A percentile compares a stretch with the other conserved stretches of the same genome.
Evolutionary conservation across 2,329 filamentous ascomycete species (phyloP).

Genomic region (Emergomyces pasteurianus): DNA sequence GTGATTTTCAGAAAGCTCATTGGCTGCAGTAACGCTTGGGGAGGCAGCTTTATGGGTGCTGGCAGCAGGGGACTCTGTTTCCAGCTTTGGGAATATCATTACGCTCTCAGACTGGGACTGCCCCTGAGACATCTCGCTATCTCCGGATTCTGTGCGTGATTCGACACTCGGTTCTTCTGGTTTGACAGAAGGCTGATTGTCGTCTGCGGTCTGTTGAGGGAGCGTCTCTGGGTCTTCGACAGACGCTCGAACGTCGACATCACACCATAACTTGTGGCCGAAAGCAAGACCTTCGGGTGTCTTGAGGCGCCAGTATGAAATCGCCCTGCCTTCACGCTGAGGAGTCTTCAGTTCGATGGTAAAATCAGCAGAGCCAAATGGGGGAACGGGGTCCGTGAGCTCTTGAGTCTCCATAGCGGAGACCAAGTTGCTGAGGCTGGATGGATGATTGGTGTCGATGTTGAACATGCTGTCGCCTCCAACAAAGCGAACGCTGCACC

Average conservation of each 20-base stretch:
- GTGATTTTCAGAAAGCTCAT: constrained; percentile 37
- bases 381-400: constrained; percentile 54
- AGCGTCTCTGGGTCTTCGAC: neutral
- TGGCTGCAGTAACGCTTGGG: constrained; percentile 21
- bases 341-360: constrained; percentile 77
- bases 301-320: constrained; percentile 95
- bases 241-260: constrained; percentile 52
- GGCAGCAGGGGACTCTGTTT: constrained; percentile 77
- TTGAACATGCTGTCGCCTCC: constrained; percentile 96
- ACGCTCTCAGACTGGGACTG: constrained; percentile 42
- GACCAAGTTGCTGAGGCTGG: constrained; percentile 63
- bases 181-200: constrained; percentile 9
- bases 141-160: constrained; percentile 10
- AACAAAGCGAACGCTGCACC: constrained; percentile 81
- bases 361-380: constrained; percentile 68
- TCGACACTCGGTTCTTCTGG: constrained; percentile 3
- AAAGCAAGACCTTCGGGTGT: constrained; percentile 69
- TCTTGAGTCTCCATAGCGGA: constrained; percentile 74
- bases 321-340: constrained; percentile 59
- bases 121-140: constrained; percentile 18
- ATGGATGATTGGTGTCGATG: constrained; percentile 65
- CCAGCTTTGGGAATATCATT: constrained; percentile 95
- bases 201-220: neutral
- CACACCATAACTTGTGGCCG: constrained; percentile 90
- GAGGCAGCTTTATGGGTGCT: constrained; percentile 55